Evolutionary conservation across 495 filamentous ascomycete species (phyloP).

Genomic region (Penicillium odoratum): DNA sequence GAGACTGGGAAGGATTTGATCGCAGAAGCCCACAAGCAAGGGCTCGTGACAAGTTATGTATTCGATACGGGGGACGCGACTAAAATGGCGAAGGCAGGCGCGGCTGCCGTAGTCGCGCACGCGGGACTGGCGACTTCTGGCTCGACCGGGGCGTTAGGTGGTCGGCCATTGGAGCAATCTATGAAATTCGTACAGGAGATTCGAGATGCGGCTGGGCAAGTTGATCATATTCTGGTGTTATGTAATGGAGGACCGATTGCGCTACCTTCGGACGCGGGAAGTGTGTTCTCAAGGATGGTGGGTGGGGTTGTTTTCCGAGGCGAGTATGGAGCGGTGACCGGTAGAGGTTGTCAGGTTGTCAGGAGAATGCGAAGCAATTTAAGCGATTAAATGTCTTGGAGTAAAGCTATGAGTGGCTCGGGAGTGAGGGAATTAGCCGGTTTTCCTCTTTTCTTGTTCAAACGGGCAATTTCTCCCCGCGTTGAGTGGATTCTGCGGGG

Average conservation of each 20-base stretch:
- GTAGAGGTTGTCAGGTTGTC: constrained; percentile 64
- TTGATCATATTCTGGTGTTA: constrained; percentile 63
- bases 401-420: background rate
- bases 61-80: constrained; percentile 60
- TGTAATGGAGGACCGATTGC: constrained; percentile 72
- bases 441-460: constrained; percentile 12
- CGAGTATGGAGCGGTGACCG: constrained; percentile 70
- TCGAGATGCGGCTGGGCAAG: constrained; percentile 54
- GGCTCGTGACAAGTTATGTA: constrained; percentile 66
- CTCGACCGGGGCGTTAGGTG: constrained; percentile 60
- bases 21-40: constrained; percentile 52
- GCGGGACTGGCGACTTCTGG: constrained; percentile 67
- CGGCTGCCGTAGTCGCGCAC: constrained; percentile 68
- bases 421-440: constrained; percentile 18
- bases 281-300: constrained; percentile 55
- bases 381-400: constrained; percentile 46
- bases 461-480: constrained; percentile 31
- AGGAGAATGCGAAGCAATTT: constrained; percentile 59
- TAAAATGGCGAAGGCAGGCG: constrained; percentile 61
- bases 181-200: constrained; percentile 61
- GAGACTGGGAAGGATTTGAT: constrained; percentile 72
- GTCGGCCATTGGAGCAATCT: constrained; percentile 62
- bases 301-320: constrained; percentile 70
- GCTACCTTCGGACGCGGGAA: constrained; percentile 59
- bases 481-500: constrained; percentile 10